phyloP scores from a whole-genome alignment of 2,329 filamentous ascomycete species.

The Epichloe bromicola region DNA sequence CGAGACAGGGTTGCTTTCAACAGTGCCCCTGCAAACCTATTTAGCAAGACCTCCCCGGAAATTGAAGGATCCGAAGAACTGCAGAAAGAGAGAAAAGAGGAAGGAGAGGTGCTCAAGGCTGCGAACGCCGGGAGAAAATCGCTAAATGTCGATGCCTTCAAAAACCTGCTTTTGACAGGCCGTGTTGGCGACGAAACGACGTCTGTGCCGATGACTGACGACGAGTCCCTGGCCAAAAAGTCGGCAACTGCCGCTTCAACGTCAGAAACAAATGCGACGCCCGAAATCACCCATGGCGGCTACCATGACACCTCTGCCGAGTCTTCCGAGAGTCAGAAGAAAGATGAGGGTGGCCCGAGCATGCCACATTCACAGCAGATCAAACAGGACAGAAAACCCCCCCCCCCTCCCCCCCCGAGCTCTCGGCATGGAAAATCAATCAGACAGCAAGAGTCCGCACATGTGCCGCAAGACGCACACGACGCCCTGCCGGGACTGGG shows the following conservation, averaged over 20 bases:
- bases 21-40: conserved; percentile 27
- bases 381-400: conserved; percentile 42
- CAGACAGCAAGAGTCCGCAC: conserved; percentile 18
- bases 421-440: conserved; percentile 70
- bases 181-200: conserved; percentile 28
- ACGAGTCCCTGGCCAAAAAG: background rate
- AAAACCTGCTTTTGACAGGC: conserved; percentile 62
- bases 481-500: background rate
- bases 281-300: background rate
- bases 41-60: conserved; percentile 42
- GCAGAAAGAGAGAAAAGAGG: conserved; percentile 17
- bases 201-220: background rate
- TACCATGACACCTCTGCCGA: background rate
- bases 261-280: background rate
- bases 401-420: conserved; percentile 42
- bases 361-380: background rate
- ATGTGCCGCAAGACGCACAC: background rate
- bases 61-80: conserved; percentile 27
- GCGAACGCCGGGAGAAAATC: conserved; percentile 27
- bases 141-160: conserved; percentile 68
- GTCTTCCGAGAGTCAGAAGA: conserved; percentile 2
- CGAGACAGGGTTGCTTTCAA: background rate
- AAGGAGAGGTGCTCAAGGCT: conserved; percentile 19
- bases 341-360: background rate
- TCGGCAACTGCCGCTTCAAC: background rate